Percentiles rank a stretch among this genome's conserved stretches.
Conservation (phyloP, 495 filamentous ascomycete genomes). For the Penicillium riverlandense region DNA sequence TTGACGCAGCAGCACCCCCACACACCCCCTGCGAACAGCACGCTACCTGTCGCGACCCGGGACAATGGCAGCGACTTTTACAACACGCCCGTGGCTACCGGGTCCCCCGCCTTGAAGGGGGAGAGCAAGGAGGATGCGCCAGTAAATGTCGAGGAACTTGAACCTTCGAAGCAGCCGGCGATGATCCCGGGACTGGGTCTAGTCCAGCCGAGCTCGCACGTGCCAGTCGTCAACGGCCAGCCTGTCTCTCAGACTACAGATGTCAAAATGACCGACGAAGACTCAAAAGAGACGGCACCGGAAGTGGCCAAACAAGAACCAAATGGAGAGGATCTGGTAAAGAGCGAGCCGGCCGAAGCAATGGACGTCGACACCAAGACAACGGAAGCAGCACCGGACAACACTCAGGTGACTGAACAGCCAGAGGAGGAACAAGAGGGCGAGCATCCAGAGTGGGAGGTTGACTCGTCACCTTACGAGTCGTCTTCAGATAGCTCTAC, state of each 20-base stretch:
- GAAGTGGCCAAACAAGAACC: not conserved
- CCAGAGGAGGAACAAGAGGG: slow-evolving; percentile 42
- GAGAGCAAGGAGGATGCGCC: slow-evolving; percentile 1
- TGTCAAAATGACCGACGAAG: too few relatives aligned
- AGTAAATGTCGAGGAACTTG: slow-evolving; percentile 1
- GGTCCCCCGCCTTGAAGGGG: slow-evolving; percentile 11
- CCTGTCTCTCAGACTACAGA: slow-evolving; percentile 5
- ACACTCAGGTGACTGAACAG: not conserved
- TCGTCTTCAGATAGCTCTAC: slow-evolving; percentile 48
- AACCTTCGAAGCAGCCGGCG: slow-evolving; percentile 9
- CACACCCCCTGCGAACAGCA: slow-evolving; percentile 20
- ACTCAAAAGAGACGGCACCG: not conserved
- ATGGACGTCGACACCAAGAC: slow-evolving; percentile 30
- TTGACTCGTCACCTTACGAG: slow-evolving; percentile 57
- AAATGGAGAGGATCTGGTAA: not conserved
- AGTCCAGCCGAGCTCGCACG: too few relatives aligned
- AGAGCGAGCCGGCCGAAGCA: slow-evolving; percentile 9
- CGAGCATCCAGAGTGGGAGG: slow-evolving; percentile 64
- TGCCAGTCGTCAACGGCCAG: slow-evolving; percentile 15
- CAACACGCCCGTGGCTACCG: slow-evolving; percentile 27
- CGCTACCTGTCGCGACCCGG: slow-evolving; percentile 28
- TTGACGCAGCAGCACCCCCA: slow-evolving; percentile 17
- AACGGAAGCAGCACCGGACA: slow-evolving; percentile 2
- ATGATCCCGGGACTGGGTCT: slow-evolving; percentile 36
- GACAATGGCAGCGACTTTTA: slow-evolving; percentile 39